These are phyloP conservation scores for Elsinoe perseae DNA, from an alignment of 2,329 filamentous ascomycete genomes.

Conservation along the genomic window DNA sequence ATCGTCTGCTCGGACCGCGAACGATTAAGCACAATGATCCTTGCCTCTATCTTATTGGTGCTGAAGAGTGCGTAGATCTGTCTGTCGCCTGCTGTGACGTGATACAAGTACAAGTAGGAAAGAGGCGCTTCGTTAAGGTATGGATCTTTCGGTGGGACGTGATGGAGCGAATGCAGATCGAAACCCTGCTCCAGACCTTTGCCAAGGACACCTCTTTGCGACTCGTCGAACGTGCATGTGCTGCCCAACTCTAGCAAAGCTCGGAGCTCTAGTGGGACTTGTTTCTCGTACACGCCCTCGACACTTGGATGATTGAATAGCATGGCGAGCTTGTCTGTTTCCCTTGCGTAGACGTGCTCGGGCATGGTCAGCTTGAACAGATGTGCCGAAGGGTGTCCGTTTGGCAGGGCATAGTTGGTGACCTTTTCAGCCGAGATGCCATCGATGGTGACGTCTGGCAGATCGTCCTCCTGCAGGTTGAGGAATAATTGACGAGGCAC, in stretches of 20 bases:
- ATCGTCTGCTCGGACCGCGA: constrained; percentile 74
- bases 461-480: constrained; percentile 77
- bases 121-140: constrained; percentile 71
- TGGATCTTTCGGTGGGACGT: constrained; percentile 56
- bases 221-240: constrained; percentile 86
- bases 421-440: constrained; percentile 89
- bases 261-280: constrained; percentile 77
- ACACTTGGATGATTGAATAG: constrained; percentile 90
- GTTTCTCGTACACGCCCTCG: constrained; percentile 94
- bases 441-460: constrained; percentile 80
- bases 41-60: constrained; percentile 66
- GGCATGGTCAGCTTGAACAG: constrained; percentile 88
- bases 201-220: constrained; percentile 80
- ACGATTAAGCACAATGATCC: constrained; percentile 82
- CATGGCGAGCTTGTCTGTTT: constrained; percentile 71
- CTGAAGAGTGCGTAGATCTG: constrained; percentile 95
- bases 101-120: constrained; percentile 85
- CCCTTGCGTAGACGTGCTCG: constrained; percentile 78
- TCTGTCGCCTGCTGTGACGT: constrained; percentile 80
- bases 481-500: constrained; percentile 86
- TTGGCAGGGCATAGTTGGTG: constrained; percentile 84
- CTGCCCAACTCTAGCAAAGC: constrained; percentile 87
- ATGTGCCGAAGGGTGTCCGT: constrained; percentile 88
- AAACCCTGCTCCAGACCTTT: constrained; percentile 92
- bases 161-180: constrained; percentile 68